Percentiles rank a stretch among this genome's conserved stretches.
phyloP scores from a whole-genome alignment of 2,329 filamentous ascomycete species.

The Colletotrichum orchidophilum region DNA sequence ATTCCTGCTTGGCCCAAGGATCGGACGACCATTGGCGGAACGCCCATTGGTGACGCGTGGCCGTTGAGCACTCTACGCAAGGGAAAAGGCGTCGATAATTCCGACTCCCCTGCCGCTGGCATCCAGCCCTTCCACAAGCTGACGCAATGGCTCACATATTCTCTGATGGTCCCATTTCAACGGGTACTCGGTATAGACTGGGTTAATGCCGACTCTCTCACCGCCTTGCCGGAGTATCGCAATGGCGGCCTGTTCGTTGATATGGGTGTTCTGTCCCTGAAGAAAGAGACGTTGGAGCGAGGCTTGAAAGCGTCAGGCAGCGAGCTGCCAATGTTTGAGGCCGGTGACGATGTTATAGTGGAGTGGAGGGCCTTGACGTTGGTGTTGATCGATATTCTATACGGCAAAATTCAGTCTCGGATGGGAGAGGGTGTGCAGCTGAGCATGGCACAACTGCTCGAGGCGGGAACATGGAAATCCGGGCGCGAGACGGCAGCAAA shows the following conservation, averaged over 20 bases:
- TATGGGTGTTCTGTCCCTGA: constrained; percentile 81
- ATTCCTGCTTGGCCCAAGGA: constrained; percentile 60
- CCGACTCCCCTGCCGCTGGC: constrained; percentile 34
- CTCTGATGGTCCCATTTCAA: constrained; percentile 90
- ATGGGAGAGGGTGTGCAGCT: constrained; percentile 48
- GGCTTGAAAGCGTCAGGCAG: constrained; percentile 68
- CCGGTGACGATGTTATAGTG: constrained; percentile 68
- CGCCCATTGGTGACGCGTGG: constrained; percentile 61
- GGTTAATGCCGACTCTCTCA: constrained; percentile 82
- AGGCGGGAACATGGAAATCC: constrained; percentile 68
- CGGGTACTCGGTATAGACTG: constrained; percentile 83
- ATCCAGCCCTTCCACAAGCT: constrained; percentile 94
- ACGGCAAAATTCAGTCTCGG: constrained; percentile 53
- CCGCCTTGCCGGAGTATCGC: constrained; percentile 89
- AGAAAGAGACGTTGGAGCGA: constrained; percentile 73
- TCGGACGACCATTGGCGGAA: constrained; percentile 58
- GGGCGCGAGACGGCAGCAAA: constrained; percentile 84
- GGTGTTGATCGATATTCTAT: constrained; percentile 65
- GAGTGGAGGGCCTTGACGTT: constrained; percentile 74
- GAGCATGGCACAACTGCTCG: constrained; percentile 60
- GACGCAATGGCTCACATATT: constrained; percentile 95
- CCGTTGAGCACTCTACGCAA: constrained; percentile 45
- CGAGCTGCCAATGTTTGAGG: constrained; percentile 67
- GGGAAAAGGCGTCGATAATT: constrained; percentile 17
- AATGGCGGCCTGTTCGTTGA: constrained; percentile 91